Base-by-base conservation (phyloP, 2,329 filamentous ascomycete species). In the Nothophaeocryptopus gaeumannii region DNA sequence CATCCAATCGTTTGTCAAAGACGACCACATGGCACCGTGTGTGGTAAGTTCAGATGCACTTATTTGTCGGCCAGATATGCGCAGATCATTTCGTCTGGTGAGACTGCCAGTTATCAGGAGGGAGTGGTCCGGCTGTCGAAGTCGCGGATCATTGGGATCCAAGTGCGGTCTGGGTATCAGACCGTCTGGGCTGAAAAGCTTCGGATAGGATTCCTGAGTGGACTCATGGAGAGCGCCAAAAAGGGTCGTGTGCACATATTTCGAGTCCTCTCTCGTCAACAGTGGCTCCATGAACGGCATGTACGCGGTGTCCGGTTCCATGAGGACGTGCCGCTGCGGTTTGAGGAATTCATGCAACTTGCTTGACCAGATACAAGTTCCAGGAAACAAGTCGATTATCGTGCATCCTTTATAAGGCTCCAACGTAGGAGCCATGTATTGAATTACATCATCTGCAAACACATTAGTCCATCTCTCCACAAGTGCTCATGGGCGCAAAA, bases 371-470 rank as follows among this genome's bases (percentile, higher is more conserved):
- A 95, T 46, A 8, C 90, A 89, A 1, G 74, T 73, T 11, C 90
- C 90, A 0, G 92, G 92, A 67, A 91, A 89, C 48, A 96, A 74
- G 65, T 97, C 92, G 61, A 99, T 74, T 38, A 97, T 78, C 62
- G 95, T 90, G 70, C 91, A 90, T 46, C 88, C 88, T 42, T 76
- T 73, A 67, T 93, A 85, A 38, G 82, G 79, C 31, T 81, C 72
- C 13, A 97, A 77, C 2, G 82, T 83, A 1, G 80, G 78, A 2
- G 79, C 81, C n/a, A 95, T 72, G 53, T 88, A 88, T 5, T 80
- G 66, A 39, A 95, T 61, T 11, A 87, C 73, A 60, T 92, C 84
- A 63, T 89, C 86, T 84, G 48, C 30, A 15, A 14, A 13, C 10
- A 33, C 47, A 26, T 26, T 7, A 59, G 46, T 26, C 20, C 67